Percentiles rank a stretch among this genome's conserved stretches.
These are phyloP conservation scores for Plantago elongata DNA, from an alignment of 257 asterid genomes.

Conservation along the genomic window DNA sequence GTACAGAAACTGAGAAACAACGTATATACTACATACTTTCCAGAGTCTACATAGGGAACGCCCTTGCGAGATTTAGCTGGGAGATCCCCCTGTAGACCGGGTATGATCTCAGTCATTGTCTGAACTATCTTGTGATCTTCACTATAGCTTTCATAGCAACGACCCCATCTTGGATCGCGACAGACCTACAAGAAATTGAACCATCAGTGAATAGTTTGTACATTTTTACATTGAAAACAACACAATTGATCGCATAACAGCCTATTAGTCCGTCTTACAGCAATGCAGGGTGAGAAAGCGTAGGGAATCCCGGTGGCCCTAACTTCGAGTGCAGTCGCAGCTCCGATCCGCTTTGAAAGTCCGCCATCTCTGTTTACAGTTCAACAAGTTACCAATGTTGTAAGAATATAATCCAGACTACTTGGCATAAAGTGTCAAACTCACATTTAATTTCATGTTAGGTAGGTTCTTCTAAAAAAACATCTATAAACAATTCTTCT, in stretches of 20 bases:
- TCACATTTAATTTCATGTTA: neutral
- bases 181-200: constrained; percentile 46
- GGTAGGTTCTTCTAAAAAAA: no score
- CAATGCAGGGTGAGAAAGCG: constrained; percentile 63
- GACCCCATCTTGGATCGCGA: constrained; percentile 92
- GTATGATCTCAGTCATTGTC: constrained; percentile 71
- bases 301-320: constrained; percentile 15
- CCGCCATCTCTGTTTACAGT: constrained; percentile 44
- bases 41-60: constrained; percentile 30
- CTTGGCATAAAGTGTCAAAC: no score
- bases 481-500: no score
- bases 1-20: neutral
- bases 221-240: no score
- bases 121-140: constrained; percentile 75
- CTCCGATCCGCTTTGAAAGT: constrained; percentile 60
- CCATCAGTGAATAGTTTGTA: neutral
- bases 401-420: no score
- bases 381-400: no score
- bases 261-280: constrained; percentile 32
- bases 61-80: constrained; percentile 25
- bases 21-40: constrained; percentile 38
- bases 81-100: constrained; percentile 84
- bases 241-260: neutral
- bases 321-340: constrained; percentile 71
- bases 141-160: constrained; percentile 83